phyloP scores from a whole-genome alignment of 768 basidiomycete species.

The Clitopilus passeckerianus region DNA sequence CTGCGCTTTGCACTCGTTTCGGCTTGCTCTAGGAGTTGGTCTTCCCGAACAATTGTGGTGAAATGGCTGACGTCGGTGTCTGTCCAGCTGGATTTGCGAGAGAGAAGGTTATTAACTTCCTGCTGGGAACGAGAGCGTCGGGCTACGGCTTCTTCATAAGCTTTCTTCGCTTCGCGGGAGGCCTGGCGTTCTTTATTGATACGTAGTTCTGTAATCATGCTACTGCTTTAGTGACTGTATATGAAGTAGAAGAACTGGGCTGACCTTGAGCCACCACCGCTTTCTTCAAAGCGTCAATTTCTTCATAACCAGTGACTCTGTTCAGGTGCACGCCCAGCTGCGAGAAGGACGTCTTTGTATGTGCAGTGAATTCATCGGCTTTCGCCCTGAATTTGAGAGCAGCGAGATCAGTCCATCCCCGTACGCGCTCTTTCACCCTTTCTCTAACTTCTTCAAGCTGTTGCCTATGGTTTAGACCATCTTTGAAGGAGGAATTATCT shows the following conservation, averaged over 20 bases:
- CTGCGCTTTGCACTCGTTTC: slow-evolving; percentile 66
- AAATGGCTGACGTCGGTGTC: slow-evolving; percentile 83
- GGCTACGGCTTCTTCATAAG: slow-evolving; percentile 75
- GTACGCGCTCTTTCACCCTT: slow-evolving; percentile 31
- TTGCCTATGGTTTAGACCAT: not conserved
- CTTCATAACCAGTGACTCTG: slow-evolving; percentile 86
- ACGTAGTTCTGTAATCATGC: slow-evolving; percentile 51
- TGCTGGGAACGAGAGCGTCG: slow-evolving; percentile 83
- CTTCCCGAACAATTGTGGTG: slow-evolving; percentile 85
- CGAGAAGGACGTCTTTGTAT: slow-evolving; percentile 57
- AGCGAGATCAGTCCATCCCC: slow-evolving; percentile 46
- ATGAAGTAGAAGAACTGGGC: slow-evolving; percentile 14
- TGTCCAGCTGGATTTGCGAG: slow-evolving; percentile 93
- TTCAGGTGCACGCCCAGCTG: slow-evolving; percentile 78
- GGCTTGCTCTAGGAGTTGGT: slow-evolving; percentile 81
- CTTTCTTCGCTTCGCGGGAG: slow-evolving; percentile 67
- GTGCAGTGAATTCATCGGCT: slow-evolving; percentile 53
- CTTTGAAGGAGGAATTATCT: not conserved
- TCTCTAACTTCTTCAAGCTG: slow-evolving; percentile 18
- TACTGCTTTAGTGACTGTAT: slow-evolving; percentile 7
- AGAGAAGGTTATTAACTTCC: slow-evolving; percentile 93
- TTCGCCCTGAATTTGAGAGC: slow-evolving; percentile 43
- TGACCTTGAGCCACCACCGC: slow-evolving; percentile 80
- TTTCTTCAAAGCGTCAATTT: slow-evolving; percentile 77
- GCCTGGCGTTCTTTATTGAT: slow-evolving; percentile 65